Percentiles rank a stretch among this genome's conserved stretches.
These are phyloP conservation scores for Pseudomicrostroma phylloplanum DNA, from an alignment of 1,284 basidiomycete species.

Conservation along the genomic window DNA sequence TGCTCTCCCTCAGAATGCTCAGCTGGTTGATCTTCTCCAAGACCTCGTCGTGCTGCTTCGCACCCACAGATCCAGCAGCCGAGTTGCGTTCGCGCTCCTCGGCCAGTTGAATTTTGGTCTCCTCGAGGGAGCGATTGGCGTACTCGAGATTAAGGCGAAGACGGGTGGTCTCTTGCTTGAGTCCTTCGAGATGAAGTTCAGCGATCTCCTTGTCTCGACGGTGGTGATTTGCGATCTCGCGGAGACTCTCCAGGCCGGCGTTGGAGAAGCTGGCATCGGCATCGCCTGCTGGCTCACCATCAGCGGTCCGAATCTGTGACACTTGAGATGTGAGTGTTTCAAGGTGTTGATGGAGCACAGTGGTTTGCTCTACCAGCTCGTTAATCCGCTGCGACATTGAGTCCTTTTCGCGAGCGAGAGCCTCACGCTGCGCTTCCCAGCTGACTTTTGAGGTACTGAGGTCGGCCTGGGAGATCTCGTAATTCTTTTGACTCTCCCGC, in stretches of 20 bases:
- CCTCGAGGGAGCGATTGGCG: slow-evolving; percentile 64
- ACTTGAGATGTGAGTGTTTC: slow-evolving; percentile 78
- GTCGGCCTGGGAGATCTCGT: slow-evolving; percentile 70
- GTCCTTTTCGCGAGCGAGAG: slow-evolving; percentile 68
- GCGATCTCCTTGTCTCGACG: slow-evolving; percentile 85
- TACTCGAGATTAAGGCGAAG: slow-evolving; percentile 71
- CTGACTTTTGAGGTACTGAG: slow-evolving; percentile 65
- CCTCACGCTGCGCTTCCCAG: slow-evolving; percentile 70
- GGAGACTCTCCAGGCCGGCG: slow-evolving; percentile 54
- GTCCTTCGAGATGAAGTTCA: slow-evolving; percentile 75
- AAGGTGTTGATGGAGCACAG: slow-evolving; percentile 72
- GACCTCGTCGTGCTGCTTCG: slow-evolving; percentile 75
- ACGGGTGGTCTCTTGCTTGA: slow-evolving; percentile 73
- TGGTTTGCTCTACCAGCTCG: slow-evolving; percentile 71
- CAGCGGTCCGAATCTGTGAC: slow-evolving; percentile 61
- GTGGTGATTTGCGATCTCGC: slow-evolving; percentile 72
- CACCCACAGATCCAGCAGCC: slow-evolving; percentile 56
- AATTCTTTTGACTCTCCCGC: slow-evolving; percentile 60
- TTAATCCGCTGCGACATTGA: slow-evolving; percentile 66
- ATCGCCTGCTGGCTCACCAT: slow-evolving; percentile 53
- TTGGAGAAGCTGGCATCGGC: slow-evolving; percentile 52
- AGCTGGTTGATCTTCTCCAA: slow-evolving; percentile 81
- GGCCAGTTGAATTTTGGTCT: slow-evolving; percentile 56
- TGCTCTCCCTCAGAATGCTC: slow-evolving; percentile 79
- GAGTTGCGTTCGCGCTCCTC: slow-evolving; percentile 23